These are phyloP conservation scores for Trichophyton rubrum DNA, from an alignment of 2,329 filamentous ascomycete species.

Conservation along the genomic window DNA sequence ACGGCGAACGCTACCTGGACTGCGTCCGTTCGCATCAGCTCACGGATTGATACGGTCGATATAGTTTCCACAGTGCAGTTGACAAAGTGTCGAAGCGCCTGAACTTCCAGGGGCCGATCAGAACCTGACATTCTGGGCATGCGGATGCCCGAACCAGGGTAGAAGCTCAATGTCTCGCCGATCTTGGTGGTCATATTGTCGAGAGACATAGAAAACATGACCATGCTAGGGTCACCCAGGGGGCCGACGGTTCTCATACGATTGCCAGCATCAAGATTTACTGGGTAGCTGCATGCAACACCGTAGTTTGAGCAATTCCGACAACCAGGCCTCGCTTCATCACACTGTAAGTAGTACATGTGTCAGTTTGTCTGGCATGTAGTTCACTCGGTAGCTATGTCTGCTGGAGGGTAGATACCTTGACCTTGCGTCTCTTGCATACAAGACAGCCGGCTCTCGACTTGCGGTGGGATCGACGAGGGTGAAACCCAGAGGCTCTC, in stretches of 20 bases:
- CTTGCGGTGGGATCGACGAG: conserved; percentile 24
- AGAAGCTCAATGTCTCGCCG: not conserved
- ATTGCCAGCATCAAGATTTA: not conserved
- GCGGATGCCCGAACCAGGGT: not conserved
- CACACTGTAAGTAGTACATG: conserved; percentile 15
- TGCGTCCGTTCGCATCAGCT: conserved; percentile 10
- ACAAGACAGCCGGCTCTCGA: conserved; percentile 23
- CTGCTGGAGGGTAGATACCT: conserved; percentile 16
- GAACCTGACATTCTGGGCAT: not conserved
- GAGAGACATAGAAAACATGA: conserved; percentile 8
- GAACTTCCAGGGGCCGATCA: not conserved
- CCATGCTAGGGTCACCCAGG: not conserved
- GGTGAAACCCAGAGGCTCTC: conserved; percentile 16
- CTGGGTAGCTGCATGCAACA: conserved; percentile 16
- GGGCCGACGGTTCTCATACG: not conserved
- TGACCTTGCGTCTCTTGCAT: conserved; percentile 26
- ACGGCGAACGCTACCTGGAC: conserved; percentile 12
- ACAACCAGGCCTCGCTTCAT: conserved; percentile 21
- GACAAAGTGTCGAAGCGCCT: conserved; percentile 10
- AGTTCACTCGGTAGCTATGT: not conserved
- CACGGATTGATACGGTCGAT: conserved; percentile 7
- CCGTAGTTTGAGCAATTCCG: conserved; percentile 17
- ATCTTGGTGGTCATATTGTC: conserved; percentile 4
- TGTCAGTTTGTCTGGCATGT: not conserved
- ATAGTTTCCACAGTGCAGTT: conserved; percentile 10